phyloP scores from a whole-genome alignment of 805 yeast species.

The Candida arabinofermentans region DNA sequence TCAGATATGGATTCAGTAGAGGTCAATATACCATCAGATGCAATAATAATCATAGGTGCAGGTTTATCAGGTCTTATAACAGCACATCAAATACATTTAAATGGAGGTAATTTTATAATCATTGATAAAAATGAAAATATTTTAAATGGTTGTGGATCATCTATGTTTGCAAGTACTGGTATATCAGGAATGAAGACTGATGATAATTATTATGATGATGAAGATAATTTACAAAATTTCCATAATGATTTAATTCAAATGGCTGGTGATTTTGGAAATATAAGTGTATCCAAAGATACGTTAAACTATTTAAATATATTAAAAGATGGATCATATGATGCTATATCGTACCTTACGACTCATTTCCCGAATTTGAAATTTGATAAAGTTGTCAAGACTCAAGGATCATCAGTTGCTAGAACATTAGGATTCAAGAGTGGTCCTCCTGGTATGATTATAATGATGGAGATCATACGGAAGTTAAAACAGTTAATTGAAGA shows the following conservation, averaged over 20 bases:
- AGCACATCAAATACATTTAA: conserved; percentile 42
- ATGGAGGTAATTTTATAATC: conserved; percentile 50
- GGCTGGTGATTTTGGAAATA: conserved; percentile 38
- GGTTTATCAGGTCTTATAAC: conserved; percentile 64
- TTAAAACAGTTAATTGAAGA: conserved; percentile 33
- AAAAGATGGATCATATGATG: conserved; percentile 54
- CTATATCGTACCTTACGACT: conserved; percentile 71
- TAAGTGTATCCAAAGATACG: conserved; percentile 52
- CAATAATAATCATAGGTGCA: conserved; percentile 57
- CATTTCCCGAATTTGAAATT: conserved; percentile 52
- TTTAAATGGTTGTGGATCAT: conserved; percentile 47
- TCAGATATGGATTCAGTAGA: too few relatives aligned
- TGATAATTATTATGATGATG: conserved; percentile 42
- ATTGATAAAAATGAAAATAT: conserved; percentile 50
- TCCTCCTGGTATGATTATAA: conserved; percentile 60
- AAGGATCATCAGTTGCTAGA: conserved; percentile 13
- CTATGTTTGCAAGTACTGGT: conserved; percentile 61
- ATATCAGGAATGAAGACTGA: conserved; percentile 63
- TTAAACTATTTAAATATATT: conserved; percentile 35
- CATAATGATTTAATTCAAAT: conserved; percentile 59
- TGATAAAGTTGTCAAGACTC: conserved; percentile 1
- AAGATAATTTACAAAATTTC: conserved; percentile 60
- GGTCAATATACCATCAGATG: conserved; percentile 27
- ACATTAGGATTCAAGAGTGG: conserved; percentile 18
- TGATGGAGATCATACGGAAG: conserved; percentile 44